Conservation (phyloP, 1,139 yeast genomes). For the Debaryomycetaceae sp. region DNA sequence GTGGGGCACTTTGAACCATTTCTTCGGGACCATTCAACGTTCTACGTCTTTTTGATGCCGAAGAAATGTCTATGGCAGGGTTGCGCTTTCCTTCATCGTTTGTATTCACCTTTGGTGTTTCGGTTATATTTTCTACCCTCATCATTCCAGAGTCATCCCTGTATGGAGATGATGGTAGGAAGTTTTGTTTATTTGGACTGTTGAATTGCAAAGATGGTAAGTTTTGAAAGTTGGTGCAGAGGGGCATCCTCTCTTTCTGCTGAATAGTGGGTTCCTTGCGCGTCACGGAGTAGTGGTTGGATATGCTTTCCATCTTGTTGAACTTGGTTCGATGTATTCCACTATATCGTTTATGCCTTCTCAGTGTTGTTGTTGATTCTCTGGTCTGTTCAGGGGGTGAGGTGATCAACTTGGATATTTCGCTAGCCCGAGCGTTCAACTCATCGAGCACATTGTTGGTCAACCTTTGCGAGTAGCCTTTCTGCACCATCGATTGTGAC, state of each 20-base stretch:
- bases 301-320: constrained; percentile 41
- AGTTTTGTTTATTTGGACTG: background rate
- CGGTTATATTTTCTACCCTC: background rate
- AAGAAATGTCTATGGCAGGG: constrained; percentile 7
- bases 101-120: background rate
- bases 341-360: constrained; percentile 27
- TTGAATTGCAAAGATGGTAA: background rate
- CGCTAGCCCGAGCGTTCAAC: constrained; percentile 33
- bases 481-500: constrained; percentile 27
- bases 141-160: background rate
- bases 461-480: constrained; percentile 40
- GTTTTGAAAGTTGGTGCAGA: background rate
- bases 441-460: constrained; percentile 42
- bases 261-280: constrained; percentile 5
- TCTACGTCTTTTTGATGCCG: constrained; percentile 28
- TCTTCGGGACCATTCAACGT: constrained; percentile 35
- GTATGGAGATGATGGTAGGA: background rate
- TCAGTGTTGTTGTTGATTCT: constrained; percentile 6
- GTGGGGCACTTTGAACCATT: constrained; percentile 6
- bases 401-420: constrained; percentile 20
- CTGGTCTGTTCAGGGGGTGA: constrained; percentile 7
- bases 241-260: background rate
- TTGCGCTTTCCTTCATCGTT: constrained; percentile 10
- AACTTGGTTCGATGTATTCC: constrained; percentile 33
- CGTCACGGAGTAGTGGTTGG: constrained; percentile 34